These are phyloP conservation scores for Brassica hybrid DNA, from an alignment of 441 rosid species.

Conservation along the genomic window DNA sequence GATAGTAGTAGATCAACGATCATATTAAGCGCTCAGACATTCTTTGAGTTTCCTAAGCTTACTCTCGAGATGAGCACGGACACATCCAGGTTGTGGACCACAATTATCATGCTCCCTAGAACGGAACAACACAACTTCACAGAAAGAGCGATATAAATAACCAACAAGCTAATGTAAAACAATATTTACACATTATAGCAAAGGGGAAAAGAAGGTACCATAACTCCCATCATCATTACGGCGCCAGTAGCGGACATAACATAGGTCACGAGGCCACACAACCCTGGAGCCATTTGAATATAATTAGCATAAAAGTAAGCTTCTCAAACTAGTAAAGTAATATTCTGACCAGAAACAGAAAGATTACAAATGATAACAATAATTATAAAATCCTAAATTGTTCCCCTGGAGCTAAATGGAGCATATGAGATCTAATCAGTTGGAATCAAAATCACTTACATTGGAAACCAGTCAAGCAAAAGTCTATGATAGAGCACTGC, in stretches of 20 bases:
- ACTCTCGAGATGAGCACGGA: conserved; percentile 99
- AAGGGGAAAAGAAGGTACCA: conserved; percentile 55
- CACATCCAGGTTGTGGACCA: conserved; percentile 95
- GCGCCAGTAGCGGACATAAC: conserved; percentile 99
- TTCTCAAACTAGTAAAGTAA: not conserved
- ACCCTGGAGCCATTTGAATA: conserved; percentile 58
- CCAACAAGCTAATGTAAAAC: conserved; percentile 30
- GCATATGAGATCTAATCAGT: too few species aligned
- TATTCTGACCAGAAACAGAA: not conserved
- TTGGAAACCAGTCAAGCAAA: conserved; percentile 97
- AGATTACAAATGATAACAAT: too few species aligned
- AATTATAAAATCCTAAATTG: too few species aligned
- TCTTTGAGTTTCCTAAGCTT: conserved; percentile 42
- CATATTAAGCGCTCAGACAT: conserved; percentile 9
- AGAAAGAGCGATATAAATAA: conserved; percentile 45
- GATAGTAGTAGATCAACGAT: not conserved
- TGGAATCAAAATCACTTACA: too few species aligned
- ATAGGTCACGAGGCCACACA: conserved; percentile 99
- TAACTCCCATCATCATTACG: conserved; percentile 98
- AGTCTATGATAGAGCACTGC: conserved; percentile 96
- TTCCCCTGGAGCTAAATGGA: too few species aligned
- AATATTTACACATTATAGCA: conserved; percentile 29
- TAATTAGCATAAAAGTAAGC: conserved; percentile 6
- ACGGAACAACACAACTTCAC: conserved; percentile 97
- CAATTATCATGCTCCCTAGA: conserved; percentile 98